Base-by-base conservation (phyloP, 2,329 filamentous ascomycete genomes). In the Fusarium phyllophilum region DNA sequence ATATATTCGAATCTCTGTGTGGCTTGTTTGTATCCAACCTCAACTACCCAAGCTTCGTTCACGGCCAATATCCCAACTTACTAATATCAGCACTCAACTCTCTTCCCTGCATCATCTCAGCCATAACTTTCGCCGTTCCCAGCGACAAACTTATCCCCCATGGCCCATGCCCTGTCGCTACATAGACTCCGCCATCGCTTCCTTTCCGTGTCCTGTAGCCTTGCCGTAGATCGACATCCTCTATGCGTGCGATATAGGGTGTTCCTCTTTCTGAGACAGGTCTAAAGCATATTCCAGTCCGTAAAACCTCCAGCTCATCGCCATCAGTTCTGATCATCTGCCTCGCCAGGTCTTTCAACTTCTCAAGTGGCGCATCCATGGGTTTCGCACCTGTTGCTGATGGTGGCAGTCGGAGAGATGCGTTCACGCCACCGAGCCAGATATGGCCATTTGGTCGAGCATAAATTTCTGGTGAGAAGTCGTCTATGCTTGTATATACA, bases 401-500 rank as follows among this genome's bases (percentile, higher is more conserved):
- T 1, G 84, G 81, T 0, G 93, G 93, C 15, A 96, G 82, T 1
- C 89, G 86, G 9, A 93, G 79, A 0, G 87, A 83, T 41, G 87
- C 89, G 78, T 96, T 95, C 42, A 95, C 79, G 0, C 93, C 93
- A 0, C 91, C 92, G 39, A 96, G 83, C 80, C 94, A 96, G 26
- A 96, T 88, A 63, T 94, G 88, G 2, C 90, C 91, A 14, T 89
- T 89, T 8, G 88, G 77, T 17, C 93, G 86, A 3, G 90, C 90
- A 80, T 94, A 94, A 17, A 93, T 84, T 80, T 95, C 93, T 0
- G 93, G 92, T 6, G 89, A 90, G 81, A 92, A 94, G 0, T 86
- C 86, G 6, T 82, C 82, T 64, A 89, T 86, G 8, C 88, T 89
- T 6, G 90, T 90, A 78, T 94, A 95, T 6, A 96, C 82, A 4